phyloP scores from a whole-genome alignment of 129 eudicot species.

The Escallonia herrerae region DNA sequence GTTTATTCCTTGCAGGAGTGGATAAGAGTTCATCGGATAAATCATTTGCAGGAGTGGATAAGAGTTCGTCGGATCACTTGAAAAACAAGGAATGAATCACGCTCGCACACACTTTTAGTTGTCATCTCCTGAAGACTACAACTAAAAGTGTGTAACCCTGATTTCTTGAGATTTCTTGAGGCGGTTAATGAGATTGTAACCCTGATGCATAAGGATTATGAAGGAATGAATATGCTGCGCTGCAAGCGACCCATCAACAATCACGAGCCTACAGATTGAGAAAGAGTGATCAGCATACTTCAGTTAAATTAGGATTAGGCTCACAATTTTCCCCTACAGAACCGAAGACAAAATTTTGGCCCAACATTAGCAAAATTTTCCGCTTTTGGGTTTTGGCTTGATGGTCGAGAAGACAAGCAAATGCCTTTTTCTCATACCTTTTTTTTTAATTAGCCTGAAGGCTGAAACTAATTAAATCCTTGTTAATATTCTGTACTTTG shows the following conservation, averaged over 20 bases:
- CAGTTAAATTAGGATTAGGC: slow-evolving; percentile 51
- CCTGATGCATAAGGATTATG: slow-evolving; percentile 59
- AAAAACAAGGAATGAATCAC: slow-evolving; percentile 29
- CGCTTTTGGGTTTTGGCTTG: not conserved
- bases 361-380: slow-evolving; percentile 8
- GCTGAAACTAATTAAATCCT: too few relatives aligned
- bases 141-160: too few relatives aligned
- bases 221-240: slow-evolving; percentile 28
- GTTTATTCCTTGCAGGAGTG: slow-evolving; percentile 32
- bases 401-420: not conserved
- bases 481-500: slow-evolving; percentile 1
- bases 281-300: too few relatives aligned
- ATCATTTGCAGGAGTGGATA: slow-evolving; percentile 21
- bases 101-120: too few relatives aligned
- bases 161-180: too few relatives aligned
- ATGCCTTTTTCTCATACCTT: not conserved
- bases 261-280: slow-evolving; percentile 47
- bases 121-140: too few relatives aligned
- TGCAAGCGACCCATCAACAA: slow-evolving; percentile 72
- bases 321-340: slow-evolving; percentile 64
- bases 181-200: slow-evolving; percentile 53
- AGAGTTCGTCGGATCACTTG: slow-evolving; percentile 28
- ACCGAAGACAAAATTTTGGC: slow-evolving; percentile 72
- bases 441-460: slow-evolving; percentile 1
- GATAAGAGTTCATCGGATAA: slow-evolving; percentile 35